phyloP scores from a whole-genome alignment of 2,329 filamentous ascomycete species.

The Lachnellula hyalina region DNA sequence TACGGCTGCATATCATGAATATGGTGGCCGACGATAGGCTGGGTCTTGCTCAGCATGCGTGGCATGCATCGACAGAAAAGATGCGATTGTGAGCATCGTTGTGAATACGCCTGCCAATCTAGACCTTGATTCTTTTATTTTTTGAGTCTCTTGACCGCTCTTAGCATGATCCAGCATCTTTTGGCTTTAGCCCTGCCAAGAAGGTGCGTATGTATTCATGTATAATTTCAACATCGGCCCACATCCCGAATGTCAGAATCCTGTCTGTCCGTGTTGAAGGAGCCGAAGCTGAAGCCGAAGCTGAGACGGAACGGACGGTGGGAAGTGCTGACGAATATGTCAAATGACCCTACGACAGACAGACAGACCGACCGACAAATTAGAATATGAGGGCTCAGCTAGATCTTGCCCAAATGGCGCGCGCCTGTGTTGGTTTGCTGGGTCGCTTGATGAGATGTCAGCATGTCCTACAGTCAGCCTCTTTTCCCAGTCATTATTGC shows the following conservation, averaged over 20 bases:
- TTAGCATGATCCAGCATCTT: background rate
- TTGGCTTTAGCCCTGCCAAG: background rate
- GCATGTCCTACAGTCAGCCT: background rate
- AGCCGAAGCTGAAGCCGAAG: background rate
- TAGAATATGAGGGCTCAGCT: background rate
- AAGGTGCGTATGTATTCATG: background rate
- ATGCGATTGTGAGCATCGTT: background rate
- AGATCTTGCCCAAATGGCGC: background rate
- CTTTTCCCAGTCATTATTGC: background rate
- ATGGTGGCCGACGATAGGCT: too few species aligned
- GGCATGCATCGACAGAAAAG: background rate
- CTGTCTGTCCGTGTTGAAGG: background rate
- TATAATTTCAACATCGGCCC: background rate
- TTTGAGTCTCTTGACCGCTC: background rate
- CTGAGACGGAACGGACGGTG: background rate
- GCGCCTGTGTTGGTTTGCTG: conserved; percentile 6
- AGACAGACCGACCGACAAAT: background rate
- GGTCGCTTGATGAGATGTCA: conserved; percentile 4
- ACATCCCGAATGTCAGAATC: too few species aligned
- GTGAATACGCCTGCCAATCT: too few species aligned
- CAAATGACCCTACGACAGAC: too few species aligned
- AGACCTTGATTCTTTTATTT: background rate
- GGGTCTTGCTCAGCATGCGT: too few species aligned
- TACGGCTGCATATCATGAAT: too few species aligned
- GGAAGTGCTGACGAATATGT: background rate